Percentiles rank a stretch among this genome's conserved stretches.
phyloP scores from a whole-genome alignment of 495 filamentous ascomycete species.

The Aspergillus ostianus region DNA sequence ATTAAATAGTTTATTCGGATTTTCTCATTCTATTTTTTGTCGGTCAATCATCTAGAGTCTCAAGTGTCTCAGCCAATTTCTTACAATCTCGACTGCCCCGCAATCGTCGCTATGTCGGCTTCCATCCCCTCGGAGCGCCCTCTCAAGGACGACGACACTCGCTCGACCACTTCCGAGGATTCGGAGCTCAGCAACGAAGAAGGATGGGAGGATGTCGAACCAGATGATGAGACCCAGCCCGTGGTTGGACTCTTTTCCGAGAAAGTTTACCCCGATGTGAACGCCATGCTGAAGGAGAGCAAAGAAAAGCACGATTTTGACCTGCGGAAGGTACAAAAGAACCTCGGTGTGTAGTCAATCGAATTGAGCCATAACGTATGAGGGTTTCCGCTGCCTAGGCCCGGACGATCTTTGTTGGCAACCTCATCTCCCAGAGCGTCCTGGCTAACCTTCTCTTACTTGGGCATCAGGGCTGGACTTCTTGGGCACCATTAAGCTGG shows the following conservation, averaged over 20 bases:
- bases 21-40: background rate
- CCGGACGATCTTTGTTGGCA: slow-evolving; percentile 13
- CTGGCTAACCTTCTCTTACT: slow-evolving; percentile 21
- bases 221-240: slow-evolving; percentile 61
- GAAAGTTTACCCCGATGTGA: slow-evolving; percentile 61
- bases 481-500: slow-evolving; percentile 74
- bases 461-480: slow-evolving; percentile 66
- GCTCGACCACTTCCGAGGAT: slow-evolving; percentile 38
- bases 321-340: slow-evolving; percentile 60
- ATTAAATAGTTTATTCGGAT: too few species aligned
- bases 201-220: slow-evolving; percentile 80
- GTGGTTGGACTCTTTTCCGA: slow-evolving; percentile 72
- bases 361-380: slow-evolving; percentile 8
- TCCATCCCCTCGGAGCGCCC: slow-evolving; percentile 21
- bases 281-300: slow-evolving; percentile 69
- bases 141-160: slow-evolving; percentile 30
- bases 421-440: slow-evolving; percentile 3
- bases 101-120: slow-evolving; percentile 31
- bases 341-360: slow-evolving; percentile 53
- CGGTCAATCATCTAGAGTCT: background rate
- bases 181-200: slow-evolving; percentile 59
- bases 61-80: background rate
- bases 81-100: slow-evolving; percentile 6
- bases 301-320: slow-evolving; percentile 72
- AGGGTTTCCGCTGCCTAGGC: slow-evolving; percentile 11